A percentile compares a stretch with the other conserved stretches of the same genome.
Conservation (phyloP, 2,329 filamentous ascomycete species). For the Paramyrothecium roridum region DNA sequence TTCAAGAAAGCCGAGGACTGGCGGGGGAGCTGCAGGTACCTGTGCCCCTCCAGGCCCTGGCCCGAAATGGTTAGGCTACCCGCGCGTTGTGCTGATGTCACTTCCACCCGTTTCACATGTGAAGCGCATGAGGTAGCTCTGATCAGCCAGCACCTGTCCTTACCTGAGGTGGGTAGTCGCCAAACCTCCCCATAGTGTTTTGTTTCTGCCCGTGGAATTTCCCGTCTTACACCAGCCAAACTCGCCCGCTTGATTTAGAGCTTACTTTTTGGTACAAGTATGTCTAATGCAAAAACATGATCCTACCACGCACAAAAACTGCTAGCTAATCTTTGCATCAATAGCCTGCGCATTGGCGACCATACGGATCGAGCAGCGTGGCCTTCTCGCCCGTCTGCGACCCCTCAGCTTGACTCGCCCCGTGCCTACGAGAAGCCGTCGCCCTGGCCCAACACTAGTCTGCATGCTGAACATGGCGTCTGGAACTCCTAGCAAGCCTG, state of each 20-base stretch:
- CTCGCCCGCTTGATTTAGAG: too few relatives aligned
- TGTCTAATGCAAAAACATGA: too few relatives aligned
- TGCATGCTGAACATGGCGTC: constrained; percentile 31
- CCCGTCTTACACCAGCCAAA: too few relatives aligned
- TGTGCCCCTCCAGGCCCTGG: not conserved
- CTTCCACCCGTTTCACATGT: not conserved
- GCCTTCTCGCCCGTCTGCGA: constrained; percentile 1
- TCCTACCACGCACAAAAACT: too few relatives aligned
- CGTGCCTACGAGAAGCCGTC: not conserved
- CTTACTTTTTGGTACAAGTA: too few relatives aligned
- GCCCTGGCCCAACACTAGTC: constrained; percentile 4
- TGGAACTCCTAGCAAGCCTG: constrained; percentile 41
- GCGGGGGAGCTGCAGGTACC: too few relatives aligned
- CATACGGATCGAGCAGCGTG: constrained; percentile 2
- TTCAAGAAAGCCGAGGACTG: too few relatives aligned
- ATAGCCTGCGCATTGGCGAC: not conserved
- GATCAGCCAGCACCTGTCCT: not conserved
- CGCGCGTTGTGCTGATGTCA: not conserved
- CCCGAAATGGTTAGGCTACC: not conserved
- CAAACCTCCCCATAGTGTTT: too few relatives aligned
- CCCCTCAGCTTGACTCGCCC: not conserved
- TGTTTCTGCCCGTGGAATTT: too few relatives aligned
- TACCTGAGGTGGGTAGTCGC: too few relatives aligned
- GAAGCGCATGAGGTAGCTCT: not conserved
- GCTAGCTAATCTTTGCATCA: not conserved